phyloP scores from a whole-genome alignment of 306 rosid genomes.

The Alnus rubra region DNA sequence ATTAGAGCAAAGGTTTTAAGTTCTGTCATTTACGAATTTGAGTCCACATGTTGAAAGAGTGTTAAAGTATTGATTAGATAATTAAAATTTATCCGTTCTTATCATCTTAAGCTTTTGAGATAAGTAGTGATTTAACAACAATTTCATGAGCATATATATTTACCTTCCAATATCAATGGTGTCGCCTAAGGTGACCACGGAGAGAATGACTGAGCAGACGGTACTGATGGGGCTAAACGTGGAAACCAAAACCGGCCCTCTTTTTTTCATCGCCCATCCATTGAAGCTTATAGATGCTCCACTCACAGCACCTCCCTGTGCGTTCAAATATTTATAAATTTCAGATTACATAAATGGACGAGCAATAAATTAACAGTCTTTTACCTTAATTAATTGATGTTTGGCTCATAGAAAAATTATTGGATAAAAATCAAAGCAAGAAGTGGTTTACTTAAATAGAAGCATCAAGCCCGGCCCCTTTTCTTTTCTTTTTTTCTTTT shows the following conservation, averaged over 20 bases:
- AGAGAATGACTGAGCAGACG: constrained; percentile 67
- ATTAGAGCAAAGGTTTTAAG: too few species aligned
- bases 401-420: too few species aligned
- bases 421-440: too few species aligned
- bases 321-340: neutral
- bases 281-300: constrained; percentile 70
- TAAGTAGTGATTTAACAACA: too few species aligned
- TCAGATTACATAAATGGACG: neutral
- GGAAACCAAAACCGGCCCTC: constrained; percentile 86
- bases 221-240: constrained; percentile 81
- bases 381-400: too few species aligned
- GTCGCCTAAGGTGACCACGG: constrained; percentile 50
- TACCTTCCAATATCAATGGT: constrained; percentile 69
- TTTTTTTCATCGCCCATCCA: constrained; percentile 89
- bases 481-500: neutral
- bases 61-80: too few species aligned
- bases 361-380: neutral
- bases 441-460: too few species aligned
- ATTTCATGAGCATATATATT: neutral
- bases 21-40: too few species aligned
- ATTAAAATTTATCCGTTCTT: too few species aligned
- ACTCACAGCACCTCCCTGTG: constrained; percentile 67
- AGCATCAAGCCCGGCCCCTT: too few species aligned
- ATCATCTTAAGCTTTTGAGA: too few species aligned
- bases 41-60: too few species aligned